These are phyloP conservation scores for Dactylis glomerata DNA, from an alignment of 176 grass and related monocot species.

Conservation along the genomic window DNA sequence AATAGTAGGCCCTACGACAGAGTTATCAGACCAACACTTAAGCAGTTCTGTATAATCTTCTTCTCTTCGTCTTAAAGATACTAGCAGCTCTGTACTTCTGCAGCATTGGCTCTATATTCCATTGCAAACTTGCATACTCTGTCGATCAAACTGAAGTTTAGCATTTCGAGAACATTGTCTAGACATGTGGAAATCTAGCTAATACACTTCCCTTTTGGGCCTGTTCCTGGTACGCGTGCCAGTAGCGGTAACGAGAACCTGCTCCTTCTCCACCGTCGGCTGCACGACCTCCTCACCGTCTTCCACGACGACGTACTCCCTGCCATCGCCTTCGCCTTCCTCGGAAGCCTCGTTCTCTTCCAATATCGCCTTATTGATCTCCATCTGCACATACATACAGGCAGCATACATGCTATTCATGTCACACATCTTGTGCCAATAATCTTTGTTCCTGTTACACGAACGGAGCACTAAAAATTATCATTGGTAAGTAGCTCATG, in stretches of 20 bases:
- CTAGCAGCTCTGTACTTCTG: background rate
- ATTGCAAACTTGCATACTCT: background rate
- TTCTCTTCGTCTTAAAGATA: background rate
- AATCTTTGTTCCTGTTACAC: background rate
- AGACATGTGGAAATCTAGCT: background rate
- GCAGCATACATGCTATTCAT: background rate
- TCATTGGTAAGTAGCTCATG: background rate
- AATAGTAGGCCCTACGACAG: too few relatives aligned
- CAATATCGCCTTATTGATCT: slow-evolving; percentile 56
- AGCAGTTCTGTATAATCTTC: too few relatives aligned
- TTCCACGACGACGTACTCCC: background rate
- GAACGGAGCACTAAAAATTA: background rate
- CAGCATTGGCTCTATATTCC: background rate
- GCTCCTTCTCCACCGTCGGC: slow-evolving; percentile 34
- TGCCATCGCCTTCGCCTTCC: background rate
- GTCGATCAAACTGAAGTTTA: background rate
- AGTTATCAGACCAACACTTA: too few relatives aligned
- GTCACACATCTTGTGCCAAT: background rate
- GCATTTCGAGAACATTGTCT: background rate
- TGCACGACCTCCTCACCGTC: background rate
- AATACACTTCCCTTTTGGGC: slow-evolving; percentile 37
- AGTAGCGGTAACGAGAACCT: slow-evolving; percentile 10
- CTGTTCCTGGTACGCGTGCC: slow-evolving; percentile 54
- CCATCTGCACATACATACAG: slow-evolving; percentile 39
- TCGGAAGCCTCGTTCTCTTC: slow-evolving; percentile 53